Evolutionary conservation across 2,329 filamentous ascomycete genomes (phyloP).

Genomic region (Aquanectria penicillioides): DNA sequence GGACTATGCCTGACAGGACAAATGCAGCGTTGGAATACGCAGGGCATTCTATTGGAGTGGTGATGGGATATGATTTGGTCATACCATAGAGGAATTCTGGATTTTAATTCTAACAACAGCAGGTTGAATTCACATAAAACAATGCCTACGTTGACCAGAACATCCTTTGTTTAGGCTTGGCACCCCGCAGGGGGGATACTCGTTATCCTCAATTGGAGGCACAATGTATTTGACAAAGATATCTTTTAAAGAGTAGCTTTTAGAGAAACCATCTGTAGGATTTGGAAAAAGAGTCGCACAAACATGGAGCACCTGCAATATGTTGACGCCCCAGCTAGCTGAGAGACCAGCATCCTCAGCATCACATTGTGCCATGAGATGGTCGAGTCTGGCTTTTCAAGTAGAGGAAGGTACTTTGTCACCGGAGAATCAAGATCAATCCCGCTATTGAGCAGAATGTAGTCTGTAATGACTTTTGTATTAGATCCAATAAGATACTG

Average conservation of each 20-base stretch:
- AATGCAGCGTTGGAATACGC: constrained; percentile 55
- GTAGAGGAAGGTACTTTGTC: constrained; percentile 47
- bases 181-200: constrained; percentile 51
- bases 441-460: constrained; percentile 49
- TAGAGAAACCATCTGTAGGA: constrained; percentile 44
- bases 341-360: constrained; percentile 49
- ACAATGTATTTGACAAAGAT: constrained; percentile 49
- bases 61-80: constrained; percentile 42
- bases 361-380: constrained; percentile 51
- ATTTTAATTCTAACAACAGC: neutral
- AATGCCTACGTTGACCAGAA: constrained; percentile 42
- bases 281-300: neutral
- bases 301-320: constrained; percentile 43
- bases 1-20: constrained; percentile 47
- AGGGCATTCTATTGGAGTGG: constrained; percentile 45
- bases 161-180: constrained; percentile 47
- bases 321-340: constrained; percentile 48
- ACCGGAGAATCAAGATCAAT: constrained; percentile 46
- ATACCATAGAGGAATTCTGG: constrained; percentile 48
- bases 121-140: neutral
- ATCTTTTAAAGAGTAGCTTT: constrained; percentile 50
- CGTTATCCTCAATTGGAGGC: constrained; percentile 45
- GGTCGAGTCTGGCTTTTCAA: constrained; percentile 36
- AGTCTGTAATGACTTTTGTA: constrained; percentile 51
- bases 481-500: constrained; percentile 55